Evolutionary conservation across 2,329 filamentous ascomycete species (phyloP).

Genomic region (Fusarium sterilihyphosum): DNA sequence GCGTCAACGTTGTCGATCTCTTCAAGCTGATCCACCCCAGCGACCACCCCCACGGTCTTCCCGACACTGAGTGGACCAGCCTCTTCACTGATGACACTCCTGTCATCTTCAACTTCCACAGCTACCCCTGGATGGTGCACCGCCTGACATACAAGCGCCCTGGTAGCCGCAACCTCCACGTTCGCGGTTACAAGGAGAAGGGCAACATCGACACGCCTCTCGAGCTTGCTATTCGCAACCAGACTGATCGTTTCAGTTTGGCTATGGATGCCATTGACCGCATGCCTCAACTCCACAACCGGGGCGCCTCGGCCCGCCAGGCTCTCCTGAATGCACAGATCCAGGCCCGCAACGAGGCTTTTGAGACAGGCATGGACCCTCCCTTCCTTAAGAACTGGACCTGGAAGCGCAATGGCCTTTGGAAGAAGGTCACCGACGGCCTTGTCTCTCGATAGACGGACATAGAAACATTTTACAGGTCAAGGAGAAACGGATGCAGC

Average conservation of each 20-base stretch:
- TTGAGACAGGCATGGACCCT: conserved; percentile 76
- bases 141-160: conserved; percentile 79
- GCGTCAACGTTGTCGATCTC: conserved; percentile 82
- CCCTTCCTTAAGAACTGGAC: conserved; percentile 71
- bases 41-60: conserved; percentile 79
- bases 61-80: conserved; percentile 71
- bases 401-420: conserved; percentile 64
- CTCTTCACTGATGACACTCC: conserved; percentile 79
- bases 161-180: conserved; percentile 73
- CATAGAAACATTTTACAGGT: conserved; percentile 1
- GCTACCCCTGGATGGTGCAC: conserved; percentile 83
- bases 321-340: conserved; percentile 72
- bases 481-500: neutral
- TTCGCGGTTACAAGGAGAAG: conserved; percentile 84
- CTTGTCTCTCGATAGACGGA: conserved; percentile 38
- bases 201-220: conserved; percentile 86
- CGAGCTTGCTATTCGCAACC: conserved; percentile 80
- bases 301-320: conserved; percentile 70
- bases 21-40: conserved; percentile 79
- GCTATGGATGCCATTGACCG: conserved; percentile 81
- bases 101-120: conserved; percentile 86
- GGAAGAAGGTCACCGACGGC: conserved; percentile 46
- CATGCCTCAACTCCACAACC: conserved; percentile 70
- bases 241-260: conserved; percentile 79
- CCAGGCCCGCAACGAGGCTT: conserved; percentile 70